Conservation (phyloP, 306 rosid genomes). For the Rosa persica region DNA sequence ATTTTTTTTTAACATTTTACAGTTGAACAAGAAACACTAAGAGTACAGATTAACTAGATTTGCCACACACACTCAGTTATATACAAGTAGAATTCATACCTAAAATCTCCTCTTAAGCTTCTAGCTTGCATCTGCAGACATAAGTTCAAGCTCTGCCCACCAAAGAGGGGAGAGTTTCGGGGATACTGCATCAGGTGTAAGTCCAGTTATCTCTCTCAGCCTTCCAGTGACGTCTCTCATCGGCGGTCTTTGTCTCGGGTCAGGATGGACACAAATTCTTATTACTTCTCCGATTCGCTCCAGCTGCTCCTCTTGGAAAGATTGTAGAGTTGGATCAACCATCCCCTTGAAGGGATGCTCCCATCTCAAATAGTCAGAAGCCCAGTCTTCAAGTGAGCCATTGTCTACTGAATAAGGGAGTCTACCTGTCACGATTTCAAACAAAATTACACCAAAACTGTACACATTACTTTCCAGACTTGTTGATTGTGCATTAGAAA, state of each 20-base stretch:
- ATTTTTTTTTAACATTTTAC: neutral
- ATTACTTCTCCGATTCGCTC: conserved; percentile 56
- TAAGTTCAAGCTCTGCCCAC: conserved; percentile 99
- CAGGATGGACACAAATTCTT: conserved; percentile 51
- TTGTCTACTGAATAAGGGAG: conserved; percentile 62
- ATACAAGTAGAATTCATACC: conserved; percentile 51
- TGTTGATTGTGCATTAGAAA: conserved; percentile 33
- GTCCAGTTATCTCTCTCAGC: conserved; percentile 68
- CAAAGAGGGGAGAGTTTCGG: conserved; percentile 92
- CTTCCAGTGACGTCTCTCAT: conserved; percentile 59
- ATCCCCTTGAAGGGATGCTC: conserved; percentile 49
- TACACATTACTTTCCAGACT: conserved; percentile 60
- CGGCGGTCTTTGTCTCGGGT: conserved; percentile 51
- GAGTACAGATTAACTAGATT: conserved; percentile 2
- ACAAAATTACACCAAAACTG: conserved; percentile 71
- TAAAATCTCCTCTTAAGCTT: conserved; percentile 23
- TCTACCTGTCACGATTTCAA: conserved; percentile 79
- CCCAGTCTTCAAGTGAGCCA: conserved; percentile 62
- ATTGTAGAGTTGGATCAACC: conserved; percentile 69
- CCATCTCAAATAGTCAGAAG: conserved; percentile 51
- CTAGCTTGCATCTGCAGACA: conserved; percentile 59
- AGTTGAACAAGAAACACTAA: neutral
- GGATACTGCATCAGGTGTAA: conserved; percentile 71
- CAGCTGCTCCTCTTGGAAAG: conserved; percentile 57
- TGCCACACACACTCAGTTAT: conserved; percentile 36